Conservation (phyloP, 2,329 filamentous ascomycete species). For the Penicillium polonicum region DNA sequence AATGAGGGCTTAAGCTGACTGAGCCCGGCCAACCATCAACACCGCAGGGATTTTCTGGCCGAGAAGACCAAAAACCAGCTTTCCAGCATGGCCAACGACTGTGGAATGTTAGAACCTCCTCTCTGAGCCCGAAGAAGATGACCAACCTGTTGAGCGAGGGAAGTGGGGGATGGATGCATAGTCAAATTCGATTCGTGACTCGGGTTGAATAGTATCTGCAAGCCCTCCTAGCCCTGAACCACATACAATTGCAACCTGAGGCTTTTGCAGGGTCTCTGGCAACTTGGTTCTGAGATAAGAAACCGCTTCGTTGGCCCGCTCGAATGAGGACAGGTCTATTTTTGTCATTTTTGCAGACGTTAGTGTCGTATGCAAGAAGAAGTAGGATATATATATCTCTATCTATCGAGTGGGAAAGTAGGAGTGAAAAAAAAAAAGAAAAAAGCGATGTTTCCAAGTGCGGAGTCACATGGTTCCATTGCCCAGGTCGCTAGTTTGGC, state of each 20-base stretch:
- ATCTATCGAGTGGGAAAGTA: not conserved
- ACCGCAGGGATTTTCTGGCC: slow-evolving; percentile 57
- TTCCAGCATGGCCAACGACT: slow-evolving; percentile 62
- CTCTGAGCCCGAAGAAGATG: not conserved
- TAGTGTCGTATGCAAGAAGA: not conserved
- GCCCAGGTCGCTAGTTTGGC: slow-evolving; percentile 5
- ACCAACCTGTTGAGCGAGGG: slow-evolving; percentile 57
- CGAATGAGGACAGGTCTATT: slow-evolving; percentile 21
- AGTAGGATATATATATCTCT: not conserved
- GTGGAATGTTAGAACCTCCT: slow-evolving; percentile 13
- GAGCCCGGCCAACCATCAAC: slow-evolving; percentile 63
- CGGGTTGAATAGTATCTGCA: slow-evolving; percentile 54
- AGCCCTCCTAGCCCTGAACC: slow-evolving; percentile 64
- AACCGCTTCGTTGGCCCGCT: slow-evolving; percentile 50
- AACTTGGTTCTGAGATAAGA: slow-evolving; percentile 51
- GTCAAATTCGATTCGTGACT: slow-evolving; percentile 53
- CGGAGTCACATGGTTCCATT: slow-evolving; percentile 13
- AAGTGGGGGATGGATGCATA: slow-evolving; percentile 63
- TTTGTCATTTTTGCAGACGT: slow-evolving; percentile 12
- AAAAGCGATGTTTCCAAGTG: slow-evolving; percentile 2
- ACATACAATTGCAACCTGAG: slow-evolving; percentile 63
- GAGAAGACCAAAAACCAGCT: slow-evolving; percentile 63
- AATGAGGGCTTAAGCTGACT: slow-evolving; percentile 49
- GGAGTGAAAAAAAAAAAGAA: not conserved
- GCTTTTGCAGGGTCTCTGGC: slow-evolving; percentile 51